Conservation (phyloP, 2,329 filamentous ascomycete species). For the Pseudocercospora fuligena region DNA sequence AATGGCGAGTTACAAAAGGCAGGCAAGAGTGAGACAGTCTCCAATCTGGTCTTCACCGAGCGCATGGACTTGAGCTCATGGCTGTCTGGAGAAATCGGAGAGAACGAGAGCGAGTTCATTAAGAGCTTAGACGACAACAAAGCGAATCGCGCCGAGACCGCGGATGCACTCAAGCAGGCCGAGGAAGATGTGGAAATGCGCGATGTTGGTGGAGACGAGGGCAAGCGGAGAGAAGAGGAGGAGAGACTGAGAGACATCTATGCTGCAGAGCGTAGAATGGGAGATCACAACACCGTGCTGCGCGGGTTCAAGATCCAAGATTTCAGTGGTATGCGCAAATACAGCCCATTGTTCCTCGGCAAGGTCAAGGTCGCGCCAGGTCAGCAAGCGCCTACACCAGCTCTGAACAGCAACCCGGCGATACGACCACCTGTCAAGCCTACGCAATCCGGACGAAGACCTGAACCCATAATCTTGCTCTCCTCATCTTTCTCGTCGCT, state of each 20-base stretch:
- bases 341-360: constrained; percentile 45
- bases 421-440: constrained; percentile 43
- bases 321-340: constrained; percentile 85
- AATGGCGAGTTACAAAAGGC: constrained; percentile 70
- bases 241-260: constrained; percentile 87
- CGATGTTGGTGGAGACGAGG: constrained; percentile 46
- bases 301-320: constrained; percentile 88
- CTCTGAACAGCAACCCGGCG: constrained; percentile 48
- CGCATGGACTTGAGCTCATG: constrained; percentile 89
- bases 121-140: constrained; percentile 74
- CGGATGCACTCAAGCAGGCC: constrained; percentile 51
- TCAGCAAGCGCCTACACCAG: constrained; percentile 40
- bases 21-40: constrained; percentile 69
- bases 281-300: constrained; percentile 86
- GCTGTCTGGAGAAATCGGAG: constrained; percentile 86
- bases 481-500: constrained; percentile 95
- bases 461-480: constrained; percentile 91
- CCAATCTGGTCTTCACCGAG: constrained; percentile 90
- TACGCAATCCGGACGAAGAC: constrained; percentile 50
- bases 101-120: constrained; percentile 85
- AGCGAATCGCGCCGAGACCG: constrained; percentile 54
- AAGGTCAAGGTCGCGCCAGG: constrained; percentile 60
- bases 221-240: constrained; percentile 69
- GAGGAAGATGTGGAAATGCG: constrained; percentile 45
- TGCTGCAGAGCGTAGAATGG: constrained; percentile 86